Evolutionary conservation across 345 rosid species (phyloP), one percentile per base, ranked within the genome.

Genomic region (Salix arbutifolia): DNA sequence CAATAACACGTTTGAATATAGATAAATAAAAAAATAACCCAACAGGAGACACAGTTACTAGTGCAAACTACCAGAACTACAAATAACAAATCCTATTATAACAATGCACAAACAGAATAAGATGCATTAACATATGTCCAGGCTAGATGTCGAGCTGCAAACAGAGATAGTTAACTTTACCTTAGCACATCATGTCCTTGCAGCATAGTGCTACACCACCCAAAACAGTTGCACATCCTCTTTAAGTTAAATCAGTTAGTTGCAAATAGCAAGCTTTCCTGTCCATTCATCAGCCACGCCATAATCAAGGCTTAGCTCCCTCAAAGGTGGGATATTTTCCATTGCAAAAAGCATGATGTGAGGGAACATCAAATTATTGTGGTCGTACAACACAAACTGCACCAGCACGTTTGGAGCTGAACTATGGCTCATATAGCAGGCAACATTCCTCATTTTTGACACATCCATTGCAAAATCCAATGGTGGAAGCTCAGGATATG

Each of bases 401-500:
- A 93, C 97, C 82, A 93, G 72, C 73, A 92, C 92, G 82, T 96
- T 96, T 12, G 99, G 96, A 81, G 85, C 83, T 62, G 87, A 73
- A 84, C 97, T 91, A 61, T 96, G 98, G 82, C 99, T 92, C 56
- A 96, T 87, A 78, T 96, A 96, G 74, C 97, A 93, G 62, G 99
- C 97, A 76, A 89, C 95, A 78, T 93, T 96, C 86, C 99, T 87
- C 97, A 92, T 86, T 84, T 88, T 91, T 0, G 99, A 93, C 44
- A 96, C 98, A 84, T 96, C 98, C 96, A 96, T 85, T 19, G 97
- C 96, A 65, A 87, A 93, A 84, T 93, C 98, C 88, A 93, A 75
- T 66, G 97, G 96, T 52, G 99, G 96, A 72, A 89, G 66, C 14
- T 88, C 83, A 64, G 97, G 97, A 73, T 89, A 81, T 12, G 88